Evolutionary conservation across 192 early-diverging fungal species (phyloP).

Genomic region (Chytriomyces sp.): DNA sequence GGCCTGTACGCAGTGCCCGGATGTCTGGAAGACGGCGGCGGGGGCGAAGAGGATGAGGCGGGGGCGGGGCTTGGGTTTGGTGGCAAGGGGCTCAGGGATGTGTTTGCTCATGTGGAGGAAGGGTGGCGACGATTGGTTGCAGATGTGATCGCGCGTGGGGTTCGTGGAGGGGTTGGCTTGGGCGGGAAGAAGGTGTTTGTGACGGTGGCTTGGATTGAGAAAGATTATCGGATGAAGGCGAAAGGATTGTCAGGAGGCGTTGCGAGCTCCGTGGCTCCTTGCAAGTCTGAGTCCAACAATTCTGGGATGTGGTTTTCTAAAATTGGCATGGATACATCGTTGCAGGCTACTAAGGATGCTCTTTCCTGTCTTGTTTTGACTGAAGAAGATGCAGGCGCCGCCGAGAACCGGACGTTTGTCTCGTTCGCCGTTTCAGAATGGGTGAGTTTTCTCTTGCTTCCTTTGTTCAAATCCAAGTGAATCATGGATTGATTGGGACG

Average conservation of each 20-base stretch:
- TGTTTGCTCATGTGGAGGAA: neutral
- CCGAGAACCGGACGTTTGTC: slow-evolving; percentile 1
- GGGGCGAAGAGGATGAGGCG: neutral
- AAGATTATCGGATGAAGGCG: slow-evolving; percentile 16
- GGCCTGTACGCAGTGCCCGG: slow-evolving; percentile 6
- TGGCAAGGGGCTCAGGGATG: neutral
- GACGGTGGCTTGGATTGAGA: slow-evolving; percentile 16
- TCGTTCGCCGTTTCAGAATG: slow-evolving; percentile 15
- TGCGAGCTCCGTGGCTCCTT: neutral
- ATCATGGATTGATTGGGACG: neutral
- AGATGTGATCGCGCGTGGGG: neutral
- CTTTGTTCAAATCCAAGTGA: neutral
- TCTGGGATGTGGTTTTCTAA: neutral
- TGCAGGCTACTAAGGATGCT: neutral
- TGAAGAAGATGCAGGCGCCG: neutral
- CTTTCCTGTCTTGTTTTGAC: neutral
- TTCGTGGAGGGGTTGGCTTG: neutral
- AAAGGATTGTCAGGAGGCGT: neutral
- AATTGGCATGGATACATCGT: neutral
- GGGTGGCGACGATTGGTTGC: neutral
- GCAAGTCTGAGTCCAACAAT: neutral
- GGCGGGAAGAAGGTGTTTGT: slow-evolving; percentile 10
- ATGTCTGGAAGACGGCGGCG: neutral
- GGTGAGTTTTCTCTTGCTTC: neutral
- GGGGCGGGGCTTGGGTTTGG: too few relatives aligned